Evolutionary conservation across 1,284 basidiomycete genomes (phyloP).

Genomic region (Heterobasidion occidentale): DNA sequence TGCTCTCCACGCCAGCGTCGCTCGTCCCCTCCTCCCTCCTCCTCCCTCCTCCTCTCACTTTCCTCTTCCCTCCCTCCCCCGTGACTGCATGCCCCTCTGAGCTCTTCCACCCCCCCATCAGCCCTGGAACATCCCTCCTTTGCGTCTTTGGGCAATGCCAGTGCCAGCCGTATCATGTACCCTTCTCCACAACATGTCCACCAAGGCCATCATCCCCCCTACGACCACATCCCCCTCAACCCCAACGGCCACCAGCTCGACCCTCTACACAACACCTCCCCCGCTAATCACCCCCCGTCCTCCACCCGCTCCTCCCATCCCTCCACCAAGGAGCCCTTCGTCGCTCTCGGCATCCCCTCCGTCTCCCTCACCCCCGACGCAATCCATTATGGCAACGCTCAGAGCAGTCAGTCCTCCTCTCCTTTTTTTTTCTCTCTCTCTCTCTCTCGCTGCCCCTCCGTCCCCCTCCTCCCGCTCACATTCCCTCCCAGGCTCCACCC

Average conservation of each 20-base stretch:
- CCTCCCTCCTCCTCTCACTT: neutral
- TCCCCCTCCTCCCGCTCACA: constrained; percentile 7
- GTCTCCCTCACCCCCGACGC: constrained; percentile 58
- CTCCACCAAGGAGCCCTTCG: constrained; percentile 47
- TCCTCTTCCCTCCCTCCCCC: neutral
- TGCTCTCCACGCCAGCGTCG: too few species aligned
- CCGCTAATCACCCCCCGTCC: constrained; percentile 37
- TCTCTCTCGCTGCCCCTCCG: constrained; percentile 2
- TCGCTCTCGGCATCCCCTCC: constrained; percentile 63
- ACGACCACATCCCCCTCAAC: constrained; percentile 17
- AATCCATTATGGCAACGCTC: constrained; percentile 63
- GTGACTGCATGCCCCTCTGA: constrained; percentile 8
- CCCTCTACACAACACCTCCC: constrained; percentile 29
- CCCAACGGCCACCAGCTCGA: constrained; percentile 15
- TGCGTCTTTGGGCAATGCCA: constrained; percentile 29
- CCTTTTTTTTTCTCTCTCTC: neutral
- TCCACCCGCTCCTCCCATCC: constrained; percentile 20
- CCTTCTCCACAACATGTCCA: constrained; percentile 44
- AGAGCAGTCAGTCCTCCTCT: constrained; percentile 47
- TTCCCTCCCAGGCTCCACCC: constrained; percentile 24
- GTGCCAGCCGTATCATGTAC: constrained; percentile 61
- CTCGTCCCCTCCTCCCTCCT: neutral
- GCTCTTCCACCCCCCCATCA: constrained; percentile 6
- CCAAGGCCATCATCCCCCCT: constrained; percentile 28
- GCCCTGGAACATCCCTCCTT: constrained; percentile 16